Conservation (phyloP, 1,284 basidiomycete genomes). For the Veloboletus limbatus region DNA sequence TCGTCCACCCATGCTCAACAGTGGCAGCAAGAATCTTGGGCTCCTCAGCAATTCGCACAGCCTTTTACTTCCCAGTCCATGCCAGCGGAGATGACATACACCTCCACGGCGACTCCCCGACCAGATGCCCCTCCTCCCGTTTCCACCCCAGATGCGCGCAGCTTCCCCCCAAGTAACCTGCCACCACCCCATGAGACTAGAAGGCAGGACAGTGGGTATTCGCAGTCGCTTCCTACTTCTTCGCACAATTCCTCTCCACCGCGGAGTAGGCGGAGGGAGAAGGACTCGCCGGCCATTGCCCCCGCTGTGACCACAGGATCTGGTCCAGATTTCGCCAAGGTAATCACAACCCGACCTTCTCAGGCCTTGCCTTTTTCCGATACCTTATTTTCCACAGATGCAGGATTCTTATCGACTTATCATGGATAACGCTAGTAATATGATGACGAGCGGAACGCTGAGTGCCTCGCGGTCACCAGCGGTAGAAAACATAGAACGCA, state of each 20-base stretch:
- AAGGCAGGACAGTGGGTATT: slow-evolving; percentile 34
- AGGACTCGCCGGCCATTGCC: slow-evolving; percentile 33
- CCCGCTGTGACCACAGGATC: slow-evolving; percentile 21
- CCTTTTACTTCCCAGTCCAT: slow-evolving; percentile 30
- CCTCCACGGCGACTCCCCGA: slow-evolving; percentile 33
- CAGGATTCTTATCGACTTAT: slow-evolving; percentile 47
- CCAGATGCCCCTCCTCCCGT: slow-evolving; percentile 24
- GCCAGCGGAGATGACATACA: slow-evolving; percentile 34
- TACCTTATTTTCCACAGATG: slow-evolving; percentile 33
- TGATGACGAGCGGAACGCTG: slow-evolving; percentile 30
- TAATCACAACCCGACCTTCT: slow-evolving; percentile 20
- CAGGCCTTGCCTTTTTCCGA: slow-evolving; percentile 15
- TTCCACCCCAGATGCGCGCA: slow-evolving; percentile 30
- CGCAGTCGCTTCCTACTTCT: slow-evolving; percentile 28
- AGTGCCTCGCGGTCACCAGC: slow-evolving; percentile 29
- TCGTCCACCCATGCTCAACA: slow-evolving; percentile 34
- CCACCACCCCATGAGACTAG: slow-evolving; percentile 29
- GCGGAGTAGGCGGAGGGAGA: slow-evolving; percentile 36
- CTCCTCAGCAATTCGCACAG: slow-evolving; percentile 33
- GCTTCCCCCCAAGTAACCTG: slow-evolving; percentile 23
- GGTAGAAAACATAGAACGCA: slow-evolving; percentile 43
- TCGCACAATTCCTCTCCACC: slow-evolving; percentile 29
- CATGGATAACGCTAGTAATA: slow-evolving; percentile 38
- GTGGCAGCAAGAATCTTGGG: slow-evolving; percentile 37
- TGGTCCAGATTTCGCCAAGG: slow-evolving; percentile 53